phyloP scores from a whole-genome alignment of 2,329 filamentous ascomycete species.

The Fusarium coffeatum region DNA sequence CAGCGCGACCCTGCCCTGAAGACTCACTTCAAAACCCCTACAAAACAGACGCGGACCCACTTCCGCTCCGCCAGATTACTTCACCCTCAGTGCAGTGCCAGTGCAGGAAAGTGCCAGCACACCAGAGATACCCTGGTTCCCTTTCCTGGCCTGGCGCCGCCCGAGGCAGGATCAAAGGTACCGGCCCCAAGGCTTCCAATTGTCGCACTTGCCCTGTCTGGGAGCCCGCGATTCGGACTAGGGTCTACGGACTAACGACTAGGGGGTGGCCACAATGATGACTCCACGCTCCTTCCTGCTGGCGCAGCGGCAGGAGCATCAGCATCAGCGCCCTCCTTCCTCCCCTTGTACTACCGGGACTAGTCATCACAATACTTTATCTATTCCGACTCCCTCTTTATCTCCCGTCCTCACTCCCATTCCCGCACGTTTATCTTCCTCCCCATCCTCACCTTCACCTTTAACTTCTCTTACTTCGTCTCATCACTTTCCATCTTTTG shows the following conservation, averaged over 20 bases:
- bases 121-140: conserved; percentile 17
- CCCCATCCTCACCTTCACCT: conserved; percentile 24
- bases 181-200: conserved; percentile 33
- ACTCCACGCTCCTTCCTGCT: conserved; percentile 48
- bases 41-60: conserved; percentile 25
- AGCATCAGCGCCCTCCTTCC: conserved; percentile 34
- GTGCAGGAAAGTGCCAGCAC: conserved; percentile 34
- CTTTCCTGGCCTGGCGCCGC: conserved; percentile 2
- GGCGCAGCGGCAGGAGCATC: conserved; percentile 39
- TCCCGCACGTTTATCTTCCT: conserved; percentile 25
- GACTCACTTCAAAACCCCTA: conserved; percentile 27
- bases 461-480: conserved; percentile 32
- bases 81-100: background rate
- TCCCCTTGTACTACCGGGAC: conserved; percentile 34
- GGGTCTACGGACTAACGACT: background rate
- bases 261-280: conserved; percentile 45
- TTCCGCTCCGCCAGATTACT: conserved; percentile 40
- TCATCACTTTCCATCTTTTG: conserved; percentile 9
- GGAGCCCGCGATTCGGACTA: conserved; percentile 31
- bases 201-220: conserved; percentile 39
- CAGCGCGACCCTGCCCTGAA: conserved; percentile 22
- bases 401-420: conserved; percentile 31
- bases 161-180: conserved; percentile 28
- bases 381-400: conserved; percentile 41
- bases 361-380: conserved; percentile 41